Percentiles rank a stretch among this genome's conserved stretches.
These are phyloP conservation scores for Coelastrella sp. DNA, from an alignment of 139 green algal genomes.

Conservation along the genomic window DNA sequence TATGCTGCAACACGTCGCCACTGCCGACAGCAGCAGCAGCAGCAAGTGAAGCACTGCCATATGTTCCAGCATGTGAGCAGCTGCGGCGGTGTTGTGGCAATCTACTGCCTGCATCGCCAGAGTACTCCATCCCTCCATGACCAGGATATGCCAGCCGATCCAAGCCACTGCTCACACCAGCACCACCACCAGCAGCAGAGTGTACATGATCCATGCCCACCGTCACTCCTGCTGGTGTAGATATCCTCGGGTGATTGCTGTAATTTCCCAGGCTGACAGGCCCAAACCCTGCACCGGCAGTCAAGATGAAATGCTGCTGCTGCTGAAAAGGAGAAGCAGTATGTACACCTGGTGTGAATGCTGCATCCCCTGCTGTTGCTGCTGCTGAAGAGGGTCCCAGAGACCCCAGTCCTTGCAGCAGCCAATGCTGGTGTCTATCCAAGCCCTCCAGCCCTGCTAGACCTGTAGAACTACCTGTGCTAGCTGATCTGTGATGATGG, in stretches of 20 bases:
- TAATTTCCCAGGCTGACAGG: too few relatives aligned
- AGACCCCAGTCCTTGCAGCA: background rate
- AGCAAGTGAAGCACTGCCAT: background rate
- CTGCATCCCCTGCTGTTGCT: background rate
- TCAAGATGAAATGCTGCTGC: background rate
- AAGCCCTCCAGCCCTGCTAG: background rate
- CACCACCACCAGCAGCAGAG: background rate
- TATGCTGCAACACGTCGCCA: background rate
- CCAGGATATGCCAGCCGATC: background rate
- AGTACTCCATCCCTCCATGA: background rate
- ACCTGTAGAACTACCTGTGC: background rate
- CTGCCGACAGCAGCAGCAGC: conserved; percentile 11
- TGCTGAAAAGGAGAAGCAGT: background rate
- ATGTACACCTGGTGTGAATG: too few relatives aligned
- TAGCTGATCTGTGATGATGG: conserved; percentile 28
- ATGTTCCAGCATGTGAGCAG: conserved; percentile 24
- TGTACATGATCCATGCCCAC: too few relatives aligned
- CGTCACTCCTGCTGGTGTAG: too few relatives aligned
- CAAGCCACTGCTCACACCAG: background rate
- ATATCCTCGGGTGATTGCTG: too few relatives aligned
- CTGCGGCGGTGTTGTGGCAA: background rate
- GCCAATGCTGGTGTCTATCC: background rate
- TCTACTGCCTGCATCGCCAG: background rate
- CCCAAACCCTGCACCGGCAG: background rate
- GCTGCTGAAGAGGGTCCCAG: background rate